These are phyloP conservation scores for Parastagonospora nodorum DNA, from an alignment of 2,329 filamentous ascomycete genomes.

Conservation along the genomic window DNA sequence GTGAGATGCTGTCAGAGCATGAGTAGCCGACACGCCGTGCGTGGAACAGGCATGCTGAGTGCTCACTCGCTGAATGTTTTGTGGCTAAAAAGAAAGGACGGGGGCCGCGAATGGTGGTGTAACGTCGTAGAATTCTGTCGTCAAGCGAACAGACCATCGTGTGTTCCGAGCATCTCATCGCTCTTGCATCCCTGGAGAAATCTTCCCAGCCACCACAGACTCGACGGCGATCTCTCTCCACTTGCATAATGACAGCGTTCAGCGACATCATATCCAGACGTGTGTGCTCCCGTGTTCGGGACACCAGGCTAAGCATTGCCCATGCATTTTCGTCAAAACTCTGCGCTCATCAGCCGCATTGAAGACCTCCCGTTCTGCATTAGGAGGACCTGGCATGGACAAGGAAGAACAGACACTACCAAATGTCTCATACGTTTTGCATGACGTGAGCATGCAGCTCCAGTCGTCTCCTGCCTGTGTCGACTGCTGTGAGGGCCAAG, in stretches of 20 bases:
- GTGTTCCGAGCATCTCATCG: conserved; percentile 18
- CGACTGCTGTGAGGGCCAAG: too few relatives aligned
- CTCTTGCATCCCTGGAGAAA: conserved; percentile 23
- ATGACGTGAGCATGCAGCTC: conserved; percentile 29
- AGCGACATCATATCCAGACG: conserved; percentile 19
- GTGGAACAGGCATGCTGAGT: conserved; percentile 5
- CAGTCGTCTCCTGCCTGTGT: too few relatives aligned
- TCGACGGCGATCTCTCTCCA: conserved; percentile 35
- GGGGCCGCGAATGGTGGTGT: conserved; percentile 29
- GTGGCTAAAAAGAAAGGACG: conserved; percentile 35
- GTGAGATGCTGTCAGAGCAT: conserved; percentile 26
- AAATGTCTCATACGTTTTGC: conserved; percentile 24
- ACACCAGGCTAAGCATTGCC: not conserved
- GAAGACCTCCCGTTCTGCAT: not conserved
- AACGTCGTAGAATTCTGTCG: conserved; percentile 43
- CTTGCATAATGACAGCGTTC: conserved; percentile 18
- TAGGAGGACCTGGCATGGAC: not conserved
- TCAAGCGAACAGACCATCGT: conserved; percentile 21
- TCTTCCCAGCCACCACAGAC: conserved; percentile 37
- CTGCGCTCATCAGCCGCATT: conserved; percentile 6
- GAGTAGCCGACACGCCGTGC: conserved; percentile 20
- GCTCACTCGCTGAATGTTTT: conserved; percentile 14
- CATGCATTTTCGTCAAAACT: too few relatives aligned
- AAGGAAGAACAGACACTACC: conserved; percentile 1
- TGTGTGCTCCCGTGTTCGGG: not conserved